phyloP scores from a whole-genome alignment of 1,284 basidiomycete genomes.

The Coriolopsis trogii region DNA sequence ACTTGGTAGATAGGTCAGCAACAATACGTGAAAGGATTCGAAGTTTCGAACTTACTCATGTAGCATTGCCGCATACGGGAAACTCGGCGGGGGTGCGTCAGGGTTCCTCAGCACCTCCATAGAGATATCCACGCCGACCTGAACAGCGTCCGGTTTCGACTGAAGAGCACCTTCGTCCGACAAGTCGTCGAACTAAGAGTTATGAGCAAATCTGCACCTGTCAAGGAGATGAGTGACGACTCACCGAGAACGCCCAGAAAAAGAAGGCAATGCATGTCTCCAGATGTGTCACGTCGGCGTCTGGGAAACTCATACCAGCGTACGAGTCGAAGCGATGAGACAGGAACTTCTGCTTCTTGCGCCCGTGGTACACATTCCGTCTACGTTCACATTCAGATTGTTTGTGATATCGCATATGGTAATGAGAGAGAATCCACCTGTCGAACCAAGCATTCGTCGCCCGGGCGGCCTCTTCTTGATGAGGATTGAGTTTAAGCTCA shows the following conservation, averaged over 20 bases:
- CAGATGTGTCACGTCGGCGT: constrained; percentile 46
- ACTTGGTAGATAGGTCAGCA: constrained; percentile 25
- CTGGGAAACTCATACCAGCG: constrained; percentile 45
- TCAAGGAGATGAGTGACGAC: constrained; percentile 11
- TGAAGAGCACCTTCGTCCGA: constrained; percentile 47
- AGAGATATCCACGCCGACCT: constrained; percentile 41
- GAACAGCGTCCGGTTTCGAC: constrained; percentile 42
- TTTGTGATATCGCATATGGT: not conserved
- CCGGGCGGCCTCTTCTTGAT: constrained; percentile 17
- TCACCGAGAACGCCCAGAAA: constrained; percentile 49
- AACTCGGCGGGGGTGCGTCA: constrained; percentile 36
- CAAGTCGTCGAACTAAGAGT: constrained; percentile 47
- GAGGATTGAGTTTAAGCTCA: constrained; percentile 26
- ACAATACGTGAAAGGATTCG: not conserved
- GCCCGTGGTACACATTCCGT: constrained; percentile 23
- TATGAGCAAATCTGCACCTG: too few species aligned
- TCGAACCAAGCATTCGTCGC: constrained; percentile 24
- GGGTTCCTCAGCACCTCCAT: constrained; percentile 35
- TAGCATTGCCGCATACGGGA: constrained; percentile 46
- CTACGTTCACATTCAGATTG: constrained; percentile 1
- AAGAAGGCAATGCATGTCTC: constrained; percentile 48
- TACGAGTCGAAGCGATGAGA: constrained; percentile 42
- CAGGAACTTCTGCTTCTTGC: constrained; percentile 25
- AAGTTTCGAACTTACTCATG: constrained; percentile 37
- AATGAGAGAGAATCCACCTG: constrained; percentile 9